Evolutionary conservation across 345 rosid species (phyloP).

Genomic region (Passiflora organensis): DNA sequence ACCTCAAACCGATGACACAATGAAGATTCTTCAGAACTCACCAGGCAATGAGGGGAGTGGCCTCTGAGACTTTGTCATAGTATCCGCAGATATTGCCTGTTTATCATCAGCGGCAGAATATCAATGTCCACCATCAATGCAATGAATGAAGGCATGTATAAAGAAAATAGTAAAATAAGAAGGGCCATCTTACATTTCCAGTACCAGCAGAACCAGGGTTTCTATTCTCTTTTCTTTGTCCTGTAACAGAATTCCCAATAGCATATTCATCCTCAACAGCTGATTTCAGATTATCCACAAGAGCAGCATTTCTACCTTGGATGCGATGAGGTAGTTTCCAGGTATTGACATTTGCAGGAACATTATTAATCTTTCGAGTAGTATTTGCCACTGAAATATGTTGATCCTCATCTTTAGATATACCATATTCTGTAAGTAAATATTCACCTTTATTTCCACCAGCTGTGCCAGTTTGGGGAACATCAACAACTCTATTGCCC

Average conservation of each 20-base stretch:
- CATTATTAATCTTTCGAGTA: slow-evolving; percentile 36
- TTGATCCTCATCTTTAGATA: slow-evolving; percentile 32
- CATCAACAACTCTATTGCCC: slow-evolving; percentile 21
- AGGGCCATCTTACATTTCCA: slow-evolving; percentile 29
- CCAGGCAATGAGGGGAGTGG: slow-evolving; percentile 48
- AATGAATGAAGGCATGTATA: slow-evolving; percentile 3
- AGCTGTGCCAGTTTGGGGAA: slow-evolving; percentile 30
- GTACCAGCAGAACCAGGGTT: slow-evolving; percentile 33
- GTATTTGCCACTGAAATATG: slow-evolving; percentile 30
- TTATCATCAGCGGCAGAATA: slow-evolving; percentile 16
- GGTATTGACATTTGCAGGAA: slow-evolving; percentile 44
- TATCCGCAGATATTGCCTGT: slow-evolving; percentile 43
- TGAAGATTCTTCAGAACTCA: slow-evolving; percentile 27
- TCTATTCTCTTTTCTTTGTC: slow-evolving; percentile 37
- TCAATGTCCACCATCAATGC: neutral
- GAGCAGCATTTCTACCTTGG: slow-evolving; percentile 42
- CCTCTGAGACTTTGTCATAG: slow-evolving; percentile 35
- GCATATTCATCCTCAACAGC: slow-evolving; percentile 28
- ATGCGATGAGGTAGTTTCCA: slow-evolving; percentile 41
- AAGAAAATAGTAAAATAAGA: neutral
- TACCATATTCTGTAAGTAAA: slow-evolving; percentile 35
- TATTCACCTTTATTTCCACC: slow-evolving; percentile 39
- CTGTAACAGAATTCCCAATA: slow-evolving; percentile 30
- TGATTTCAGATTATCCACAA: slow-evolving; percentile 35
- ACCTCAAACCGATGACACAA: neutral